Evolutionary conservation across 371 early-diverging fungal genomes (phyloP), one percentile per base, ranked within the genome.

Genomic region (Batkoa obscura): DNA sequence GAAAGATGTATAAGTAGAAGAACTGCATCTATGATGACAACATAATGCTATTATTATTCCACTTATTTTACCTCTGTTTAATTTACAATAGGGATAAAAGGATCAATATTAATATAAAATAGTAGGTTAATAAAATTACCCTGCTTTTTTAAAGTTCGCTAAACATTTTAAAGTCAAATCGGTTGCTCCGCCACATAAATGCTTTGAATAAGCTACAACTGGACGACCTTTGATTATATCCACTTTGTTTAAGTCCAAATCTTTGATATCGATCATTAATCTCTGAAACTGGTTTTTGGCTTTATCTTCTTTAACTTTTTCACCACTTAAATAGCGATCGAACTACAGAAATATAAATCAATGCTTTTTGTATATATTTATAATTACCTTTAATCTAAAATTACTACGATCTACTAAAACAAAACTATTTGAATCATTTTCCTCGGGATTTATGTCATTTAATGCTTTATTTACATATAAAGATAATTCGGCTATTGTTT

Each of bases 171-270:
- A 66, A 0, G 89, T 83, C 43, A 90, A 70, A 66, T 92, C 93
- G 0, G 93, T 90, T 6, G 93, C 93, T 17, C 80, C 77, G n/a
- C 93, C 93, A 68, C 93, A 92, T 39, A 92, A 71, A 67, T 92
- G 93, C 59, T 92, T 92, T 12, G 88, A 87, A 39, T 80, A 66
- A 2, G 80, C 86, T 1, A 88, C 78, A 9, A 86, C 67, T 17
- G 73, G 65, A 10, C 45, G 63, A 39, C 62, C 56, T 15, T 68
- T 61, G 6, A 66, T 50, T 43, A 61, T 58, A 41, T 58, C 64
- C 4, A 58, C 54, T 42, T 65, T 55, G 37, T 62, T 59, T 30
- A 70, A 65, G 6, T 78, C 72, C 9, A 91, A 67, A 63, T 91
- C 90, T 61, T 85, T 85, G 63, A 91, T 89, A 58, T 90, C 92